phyloP scores from a whole-genome alignment of 768 basidiomycete genomes.

The Punctularia strigosozonata region DNA sequence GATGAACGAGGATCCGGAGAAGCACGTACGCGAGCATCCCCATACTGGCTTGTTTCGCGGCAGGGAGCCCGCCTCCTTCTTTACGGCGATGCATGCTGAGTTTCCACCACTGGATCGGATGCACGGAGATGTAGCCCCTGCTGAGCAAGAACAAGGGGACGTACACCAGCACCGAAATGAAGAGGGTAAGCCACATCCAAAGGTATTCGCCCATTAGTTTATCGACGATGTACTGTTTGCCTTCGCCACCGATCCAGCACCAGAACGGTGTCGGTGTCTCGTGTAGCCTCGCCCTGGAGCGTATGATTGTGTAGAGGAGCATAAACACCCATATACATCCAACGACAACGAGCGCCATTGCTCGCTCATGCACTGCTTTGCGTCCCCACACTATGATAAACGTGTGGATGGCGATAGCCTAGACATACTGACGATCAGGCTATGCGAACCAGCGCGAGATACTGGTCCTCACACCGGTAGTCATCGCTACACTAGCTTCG shows the following conservation, averaged over 20 bases:
- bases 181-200: constrained; percentile 18
- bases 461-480: constrained; percentile 23
- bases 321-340: no score
- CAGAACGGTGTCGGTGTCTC: constrained; percentile 9
- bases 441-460: no score
- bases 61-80: no score
- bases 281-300: neutral
- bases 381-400: constrained; percentile 28
- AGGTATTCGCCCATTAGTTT: constrained; percentile 16
- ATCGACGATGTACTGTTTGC: constrained; percentile 4
- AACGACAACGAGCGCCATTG: no score
- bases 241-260: constrained; percentile 23
- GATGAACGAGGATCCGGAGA: no score
- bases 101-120: constrained; percentile 2
- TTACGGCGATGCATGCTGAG: neutral
- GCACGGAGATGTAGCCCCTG: constrained; percentile 14
- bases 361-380: no score
- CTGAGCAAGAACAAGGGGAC: constrained; percentile 15
- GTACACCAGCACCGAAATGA: constrained; percentile 15
- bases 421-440: neutral
- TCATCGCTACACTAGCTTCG: constrained; percentile 28
- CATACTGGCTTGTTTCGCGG: no score
- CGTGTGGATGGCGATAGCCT: constrained; percentile 29
- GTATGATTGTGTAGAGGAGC: no score
- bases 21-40: no score